Percentiles rank a stretch among this genome's conserved stretches.
These are phyloP conservation scores for Platismatia glauca DNA, from an alignment of 495 filamentous ascomycete genomes.

Conservation along the genomic window DNA sequence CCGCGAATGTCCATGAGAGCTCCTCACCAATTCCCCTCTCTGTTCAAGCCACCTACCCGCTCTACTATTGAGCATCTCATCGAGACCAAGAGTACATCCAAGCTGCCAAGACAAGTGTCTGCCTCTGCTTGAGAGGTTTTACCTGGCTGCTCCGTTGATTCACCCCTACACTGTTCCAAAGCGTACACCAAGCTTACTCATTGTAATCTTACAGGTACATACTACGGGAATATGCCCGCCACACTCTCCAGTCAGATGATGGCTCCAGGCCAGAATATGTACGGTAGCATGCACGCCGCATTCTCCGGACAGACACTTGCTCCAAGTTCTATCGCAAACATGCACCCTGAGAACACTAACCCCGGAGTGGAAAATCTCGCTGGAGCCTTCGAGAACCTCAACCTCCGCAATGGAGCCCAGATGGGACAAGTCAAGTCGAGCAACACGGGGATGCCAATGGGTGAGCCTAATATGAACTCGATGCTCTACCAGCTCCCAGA, in stretches of 20 bases:
- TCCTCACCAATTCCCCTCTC: neutral
- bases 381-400: conserved; percentile 16
- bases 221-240: neutral
- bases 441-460: conserved; percentile 8
- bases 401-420: conserved; percentile 14
- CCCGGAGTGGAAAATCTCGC: conserved; percentile 19
- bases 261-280: conserved; percentile 11
- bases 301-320: conserved; percentile 12
- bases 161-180: neutral
- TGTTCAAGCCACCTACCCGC: neutral
- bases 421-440: conserved; percentile 8
- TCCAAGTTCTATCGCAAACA: conserved; percentile 8
- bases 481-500: conserved; percentile 22
- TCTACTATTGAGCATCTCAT: neutral
- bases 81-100: neutral
- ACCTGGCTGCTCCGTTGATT: neutral
- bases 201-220: neutral
- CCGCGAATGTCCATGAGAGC: too few species aligned
- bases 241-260: neutral
- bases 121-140: neutral
- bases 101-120: neutral
- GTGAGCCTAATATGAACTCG: conserved; percentile 11
- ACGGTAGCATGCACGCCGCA: conserved; percentile 19
- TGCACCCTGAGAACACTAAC: conserved; percentile 17
- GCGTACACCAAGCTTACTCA: neutral